A percentile compares a stretch with the other conserved stretches of the same genome.
phyloP scores from a whole-genome alignment of 2,329 filamentous ascomycete species.

The Trichoderma lentiforme region DNA sequence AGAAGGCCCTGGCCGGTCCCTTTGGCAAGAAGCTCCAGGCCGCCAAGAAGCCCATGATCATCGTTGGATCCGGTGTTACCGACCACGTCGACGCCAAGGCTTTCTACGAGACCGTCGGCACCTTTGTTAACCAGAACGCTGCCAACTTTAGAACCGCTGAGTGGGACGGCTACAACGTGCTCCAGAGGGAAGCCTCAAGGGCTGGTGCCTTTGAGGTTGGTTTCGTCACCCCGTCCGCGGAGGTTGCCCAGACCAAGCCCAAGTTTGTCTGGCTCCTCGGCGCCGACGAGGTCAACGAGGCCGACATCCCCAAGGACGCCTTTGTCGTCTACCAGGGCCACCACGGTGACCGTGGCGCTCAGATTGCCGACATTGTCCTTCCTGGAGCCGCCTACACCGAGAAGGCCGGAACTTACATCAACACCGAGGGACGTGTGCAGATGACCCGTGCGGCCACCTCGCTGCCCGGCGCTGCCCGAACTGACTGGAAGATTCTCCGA shows the following conservation, averaged over 20 bases:
- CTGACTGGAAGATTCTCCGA: conserved; percentile 98
- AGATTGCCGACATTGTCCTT: conserved; percentile 89
- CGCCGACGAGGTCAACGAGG: conserved; percentile 82
- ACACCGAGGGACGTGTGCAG: conserved; percentile 95
- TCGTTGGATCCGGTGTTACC: conserved; percentile 86
- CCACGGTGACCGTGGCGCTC: conserved; percentile 89
- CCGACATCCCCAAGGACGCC: conserved; percentile 89
- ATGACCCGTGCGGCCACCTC: conserved; percentile 87
- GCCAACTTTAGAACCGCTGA: conserved; percentile 81
- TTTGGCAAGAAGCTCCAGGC: conserved; percentile 90
- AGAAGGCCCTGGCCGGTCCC: conserved; percentile 76
- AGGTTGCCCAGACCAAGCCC: conserved; percentile 77
- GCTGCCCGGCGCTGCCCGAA: conserved; percentile 82
- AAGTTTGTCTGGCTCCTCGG: conserved; percentile 98
- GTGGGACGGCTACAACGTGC: conserved; percentile 97
- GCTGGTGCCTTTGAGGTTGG: conserved; percentile 94
- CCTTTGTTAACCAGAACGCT: conserved; percentile 91
- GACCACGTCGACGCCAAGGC: conserved; percentile 90
- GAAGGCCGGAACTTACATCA: conserved; percentile 93
- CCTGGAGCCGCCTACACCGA: conserved; percentile 96
- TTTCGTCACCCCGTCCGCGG: conserved; percentile 80
- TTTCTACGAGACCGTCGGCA: conserved; percentile 85
- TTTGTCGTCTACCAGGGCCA: conserved; percentile 98
- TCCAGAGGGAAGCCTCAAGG: conserved; percentile 89
- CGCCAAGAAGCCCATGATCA: conserved; percentile 93